These are phyloP conservation scores for Fusarium anthophilum DNA, from an alignment of 2,329 filamentous ascomycete genomes.

Conservation along the genomic window DNA sequence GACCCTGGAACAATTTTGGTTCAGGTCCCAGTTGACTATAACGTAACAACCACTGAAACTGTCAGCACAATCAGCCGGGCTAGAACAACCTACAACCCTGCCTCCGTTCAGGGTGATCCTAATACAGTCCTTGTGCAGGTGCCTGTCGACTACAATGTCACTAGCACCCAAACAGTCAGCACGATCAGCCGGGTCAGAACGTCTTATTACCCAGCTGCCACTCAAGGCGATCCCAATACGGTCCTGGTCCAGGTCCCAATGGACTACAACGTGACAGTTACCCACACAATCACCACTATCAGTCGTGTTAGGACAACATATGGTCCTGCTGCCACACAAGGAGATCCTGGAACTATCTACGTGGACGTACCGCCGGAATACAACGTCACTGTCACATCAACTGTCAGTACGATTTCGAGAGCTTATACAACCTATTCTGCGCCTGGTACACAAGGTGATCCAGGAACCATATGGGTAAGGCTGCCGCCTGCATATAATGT, in stretches of 20 bases:
- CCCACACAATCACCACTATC: not conserved
- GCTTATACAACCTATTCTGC: constrained; percentile 1
- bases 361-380: not conserved
- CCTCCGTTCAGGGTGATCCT: not conserved
- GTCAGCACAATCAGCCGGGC: not conserved
- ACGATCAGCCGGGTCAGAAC: not conserved
- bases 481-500: constrained; percentile 6
- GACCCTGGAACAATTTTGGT: not conserved
- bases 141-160: too few species aligned
- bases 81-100: not conserved
- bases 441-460: not conserved
- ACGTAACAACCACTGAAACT: not conserved
- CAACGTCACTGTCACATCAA: not conserved
- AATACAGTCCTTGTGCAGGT: constrained; percentile 3
- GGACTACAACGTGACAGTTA: constrained; percentile 1
- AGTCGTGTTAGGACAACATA: not conserved
- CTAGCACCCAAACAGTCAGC: not conserved
- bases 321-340: not conserved
- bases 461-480: constrained; percentile 8
- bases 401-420: not conserved
- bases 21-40: not conserved
- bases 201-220: not conserved
- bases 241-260: not conserved
- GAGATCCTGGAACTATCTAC: not conserved
- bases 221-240: not conserved